Evolutionary conservation across 306 rosid genomes (phyloP).

Genomic region (Cicer cuneatum): DNA sequence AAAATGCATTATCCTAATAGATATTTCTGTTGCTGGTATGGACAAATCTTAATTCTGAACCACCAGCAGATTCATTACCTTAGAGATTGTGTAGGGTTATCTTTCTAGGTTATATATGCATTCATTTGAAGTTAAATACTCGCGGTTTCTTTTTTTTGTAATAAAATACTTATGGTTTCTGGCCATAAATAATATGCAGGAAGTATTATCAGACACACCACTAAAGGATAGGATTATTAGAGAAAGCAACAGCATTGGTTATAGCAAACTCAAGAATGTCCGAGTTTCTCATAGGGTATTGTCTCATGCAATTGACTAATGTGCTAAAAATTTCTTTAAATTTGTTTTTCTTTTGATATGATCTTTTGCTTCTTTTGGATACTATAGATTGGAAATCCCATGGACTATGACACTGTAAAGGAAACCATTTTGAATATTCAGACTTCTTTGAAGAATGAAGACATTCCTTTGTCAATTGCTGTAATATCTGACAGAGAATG

Average conservation of each 20-base stretch:
- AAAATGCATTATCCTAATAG: conserved; percentile 32
- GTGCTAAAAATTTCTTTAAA: conserved; percentile 39
- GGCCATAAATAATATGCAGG: conserved; percentile 59
- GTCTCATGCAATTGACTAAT: conserved; percentile 32
- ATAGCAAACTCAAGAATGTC: conserved; percentile 65
- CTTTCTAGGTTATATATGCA: conserved; percentile 36
- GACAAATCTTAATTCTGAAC: conserved; percentile 27
- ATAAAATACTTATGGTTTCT: conserved; percentile 34
- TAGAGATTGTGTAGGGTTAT: conserved; percentile 25
- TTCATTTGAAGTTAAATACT: conserved; percentile 38
- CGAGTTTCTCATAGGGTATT: conserved; percentile 85
- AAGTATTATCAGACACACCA: conserved; percentile 76
- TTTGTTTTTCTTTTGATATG: conserved; percentile 27
- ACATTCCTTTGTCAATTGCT: conserved; percentile 74
- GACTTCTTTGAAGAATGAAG: conserved; percentile 55
- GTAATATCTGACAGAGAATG: conserved; percentile 86
- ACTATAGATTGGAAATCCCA: conserved; percentile 82
- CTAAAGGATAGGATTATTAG: conserved; percentile 64
- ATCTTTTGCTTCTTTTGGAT: conserved; percentile 37
- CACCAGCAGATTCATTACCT: conserved; percentile 11
- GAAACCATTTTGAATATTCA: conserved; percentile 74
- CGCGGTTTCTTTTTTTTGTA: conserved; percentile 5
- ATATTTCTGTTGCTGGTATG: conserved; percentile 33
- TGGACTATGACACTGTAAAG: conserved; percentile 80
- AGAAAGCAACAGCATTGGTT: conserved; percentile 52